Evolutionary conservation across 805 yeast genomes (phyloP), one percentile per base, ranked within the genome.

Genomic region (Teunomyces barrocoloradensis): DNA sequence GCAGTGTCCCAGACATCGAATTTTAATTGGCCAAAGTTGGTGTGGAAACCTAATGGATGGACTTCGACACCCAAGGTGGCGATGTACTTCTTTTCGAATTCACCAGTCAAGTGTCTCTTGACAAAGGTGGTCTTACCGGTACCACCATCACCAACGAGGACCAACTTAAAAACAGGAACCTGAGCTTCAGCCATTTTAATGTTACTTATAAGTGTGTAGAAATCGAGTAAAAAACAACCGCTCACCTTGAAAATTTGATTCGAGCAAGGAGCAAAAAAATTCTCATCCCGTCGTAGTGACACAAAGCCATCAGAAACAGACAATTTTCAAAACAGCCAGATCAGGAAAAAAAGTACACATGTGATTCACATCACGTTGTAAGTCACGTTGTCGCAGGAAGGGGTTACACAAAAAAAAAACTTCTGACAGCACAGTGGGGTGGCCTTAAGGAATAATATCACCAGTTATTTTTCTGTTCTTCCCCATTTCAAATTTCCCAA

Each of bases 1-100:
- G 99, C 99, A 47, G 99, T 94, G 75, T 94, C 99, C 99, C 99
- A 94, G 65, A 94, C 97, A 71, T 94, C 97, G 75, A 94, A 94
- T 75, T 89, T 92, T 78, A 94, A 89, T 77, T 92, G 97, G 78
- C 99, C 99, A 68, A 77, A 94, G 81, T 92, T 92, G 71, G 99
- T 94, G 86, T 83, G 89, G 85, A 94, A 94, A 41, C 94, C 89
- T 74, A 94, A 84, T 60, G 99, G 99, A 73, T 94, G 97, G 57
- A 94, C 99, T 75, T 94, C 99, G 57, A 94, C 99, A 81, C 99
- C 99, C 68, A 92, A 87, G 50, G 99, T 94, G 68, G 99, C 99
- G 74, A 87, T 89, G 80, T 94, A 94, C 77, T 91, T 91, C 80
- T 94, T 94, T 78, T 94, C 99, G 71, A 94, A 94, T 75, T 94